Percentiles rank a stretch among this genome's conserved stretches.
phyloP scores from a whole-genome alignment of 371 early-diverging fungal genomes.

The Mortierella sp. region DNA sequence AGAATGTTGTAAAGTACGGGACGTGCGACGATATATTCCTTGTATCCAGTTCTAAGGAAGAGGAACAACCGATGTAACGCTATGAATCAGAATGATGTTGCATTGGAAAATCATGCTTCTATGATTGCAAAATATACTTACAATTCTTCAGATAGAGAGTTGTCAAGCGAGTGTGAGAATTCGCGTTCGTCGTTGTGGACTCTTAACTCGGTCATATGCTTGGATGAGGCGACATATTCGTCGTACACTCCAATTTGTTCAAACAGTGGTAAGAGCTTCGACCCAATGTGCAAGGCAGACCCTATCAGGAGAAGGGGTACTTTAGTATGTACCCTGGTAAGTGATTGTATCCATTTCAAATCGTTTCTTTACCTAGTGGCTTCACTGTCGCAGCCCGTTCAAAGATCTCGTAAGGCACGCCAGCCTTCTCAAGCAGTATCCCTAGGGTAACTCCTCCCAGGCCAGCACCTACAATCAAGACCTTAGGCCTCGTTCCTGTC shows the following conservation, averaged over 20 bases:
- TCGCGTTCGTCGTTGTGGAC: constrained; percentile 8
- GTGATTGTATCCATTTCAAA: not conserved
- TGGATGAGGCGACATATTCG: not conserved
- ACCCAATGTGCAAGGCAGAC: too few relatives aligned
- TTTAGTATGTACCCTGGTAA: too few relatives aligned
- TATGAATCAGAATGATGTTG: too few relatives aligned
- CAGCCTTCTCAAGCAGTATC: constrained; percentile 6
- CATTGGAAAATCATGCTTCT: too few relatives aligned
- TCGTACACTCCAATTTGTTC: constrained; percentile 22
- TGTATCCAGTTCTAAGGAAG: constrained; percentile 1
- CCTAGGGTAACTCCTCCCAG: constrained; percentile 12
- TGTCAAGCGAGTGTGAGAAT: constrained; percentile 7
- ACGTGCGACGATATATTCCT: not conserved
- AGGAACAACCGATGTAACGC: too few relatives aligned
- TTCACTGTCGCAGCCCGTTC: constrained; percentile 11
- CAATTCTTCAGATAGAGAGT: not conserved
- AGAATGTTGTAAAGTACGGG: constrained; percentile 5
- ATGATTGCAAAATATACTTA: not conserved
- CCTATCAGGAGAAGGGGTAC: too few relatives aligned
- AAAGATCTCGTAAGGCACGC: constrained; percentile 14
- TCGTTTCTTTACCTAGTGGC: constrained; percentile 4
- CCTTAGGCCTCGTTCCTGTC: not conserved
- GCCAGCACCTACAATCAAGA: constrained; percentile 25
- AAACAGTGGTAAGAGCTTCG: constrained; percentile 6
- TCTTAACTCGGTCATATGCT: not conserved